Evolutionary conservation across 2,329 filamentous ascomycete genomes (phyloP).

Genomic region (Dactylellina leptospora): DNA sequence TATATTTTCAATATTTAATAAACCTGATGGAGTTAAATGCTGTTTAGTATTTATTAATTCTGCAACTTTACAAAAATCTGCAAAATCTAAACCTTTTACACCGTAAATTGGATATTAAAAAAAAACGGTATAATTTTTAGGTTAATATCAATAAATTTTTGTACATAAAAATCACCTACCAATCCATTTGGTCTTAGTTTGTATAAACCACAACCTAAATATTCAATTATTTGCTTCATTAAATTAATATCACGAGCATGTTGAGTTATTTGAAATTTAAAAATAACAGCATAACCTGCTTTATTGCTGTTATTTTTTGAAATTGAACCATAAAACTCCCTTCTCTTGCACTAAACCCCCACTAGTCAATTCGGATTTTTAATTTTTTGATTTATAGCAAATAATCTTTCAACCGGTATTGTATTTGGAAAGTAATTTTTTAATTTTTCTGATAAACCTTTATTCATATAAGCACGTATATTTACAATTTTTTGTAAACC

Average conservation of each 20-base stretch:
- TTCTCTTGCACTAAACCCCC: neutral
- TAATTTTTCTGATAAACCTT: neutral
- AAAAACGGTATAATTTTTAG: constrained; percentile 29
- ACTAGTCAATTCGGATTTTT: neutral
- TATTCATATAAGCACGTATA: neutral
- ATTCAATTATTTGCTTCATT: constrained; percentile 53
- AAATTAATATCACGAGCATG: constrained; percentile 53
- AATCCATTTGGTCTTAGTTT: neutral
- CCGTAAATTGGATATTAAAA: constrained; percentile 51
- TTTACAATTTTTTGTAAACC: constrained; percentile 23
- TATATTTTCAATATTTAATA: constrained; percentile 49
- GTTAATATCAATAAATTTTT: neutral
- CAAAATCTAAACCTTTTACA: constrained; percentile 51
- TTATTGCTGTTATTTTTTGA: constrained; percentile 7
- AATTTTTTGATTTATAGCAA: neutral
- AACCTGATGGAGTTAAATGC: constrained; percentile 47
- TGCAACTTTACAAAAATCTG: constrained; percentile 24
- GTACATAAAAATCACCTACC: neutral
- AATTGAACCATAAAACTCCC: neutral
- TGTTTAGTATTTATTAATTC: constrained; percentile 28
- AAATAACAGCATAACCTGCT: constrained; percentile 50
- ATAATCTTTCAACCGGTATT: neutral
- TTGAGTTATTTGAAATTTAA: constrained; percentile 9
- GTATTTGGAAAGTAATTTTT: neutral
- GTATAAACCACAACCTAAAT: neutral